phyloP scores from a whole-genome alignment of 1,139 yeast species.

The Hyphopichia wangnamkhiaoensis region DNA sequence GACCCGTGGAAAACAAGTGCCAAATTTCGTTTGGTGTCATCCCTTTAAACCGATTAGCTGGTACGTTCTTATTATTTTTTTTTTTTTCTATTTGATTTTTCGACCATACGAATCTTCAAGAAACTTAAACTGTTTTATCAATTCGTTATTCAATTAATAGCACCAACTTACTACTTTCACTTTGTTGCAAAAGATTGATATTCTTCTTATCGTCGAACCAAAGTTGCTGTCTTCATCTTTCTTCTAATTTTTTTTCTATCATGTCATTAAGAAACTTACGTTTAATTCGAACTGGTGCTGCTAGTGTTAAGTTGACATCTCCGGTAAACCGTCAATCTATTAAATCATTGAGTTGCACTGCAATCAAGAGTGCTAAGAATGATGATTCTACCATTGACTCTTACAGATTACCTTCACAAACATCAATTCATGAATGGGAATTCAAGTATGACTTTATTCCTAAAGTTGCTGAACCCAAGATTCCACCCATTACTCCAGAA shows the following conservation, averaged over 20 bases:
- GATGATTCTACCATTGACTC: conserved; percentile 50
- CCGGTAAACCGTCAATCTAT: not conserved
- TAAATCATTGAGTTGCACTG: conserved; percentile 1
- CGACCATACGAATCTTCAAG: too few species aligned
- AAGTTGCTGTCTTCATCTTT: too few species aligned
- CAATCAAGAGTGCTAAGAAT: conserved; percentile 33
- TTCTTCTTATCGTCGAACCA: too few species aligned
- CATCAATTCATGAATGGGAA: conserved; percentile 51
- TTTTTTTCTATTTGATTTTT: too few species aligned
- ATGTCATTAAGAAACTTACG: not conserved
- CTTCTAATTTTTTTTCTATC: not conserved
- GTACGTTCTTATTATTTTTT: not conserved
- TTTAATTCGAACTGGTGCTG: too few species aligned
- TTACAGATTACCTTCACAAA: conserved; percentile 46
- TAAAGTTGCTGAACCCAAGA: conserved; percentile 45
- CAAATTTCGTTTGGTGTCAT: too few species aligned
- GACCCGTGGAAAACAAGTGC: too few species aligned
- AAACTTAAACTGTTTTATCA: too few species aligned
- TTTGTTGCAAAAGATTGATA: too few species aligned
- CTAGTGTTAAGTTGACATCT: too few species aligned
- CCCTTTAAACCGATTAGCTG: not conserved
- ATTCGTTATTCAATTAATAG: too few species aligned
- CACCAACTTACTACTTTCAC: too few species aligned
- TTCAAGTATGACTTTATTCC: conserved; percentile 55
- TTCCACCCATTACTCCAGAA: conserved; percentile 53